A percentile compares a stretch with the other conserved stretches of the same genome.
Evolutionary conservation across 768 basidiomycete species (phyloP).

Genomic region (Pluteus cervinus): DNA sequence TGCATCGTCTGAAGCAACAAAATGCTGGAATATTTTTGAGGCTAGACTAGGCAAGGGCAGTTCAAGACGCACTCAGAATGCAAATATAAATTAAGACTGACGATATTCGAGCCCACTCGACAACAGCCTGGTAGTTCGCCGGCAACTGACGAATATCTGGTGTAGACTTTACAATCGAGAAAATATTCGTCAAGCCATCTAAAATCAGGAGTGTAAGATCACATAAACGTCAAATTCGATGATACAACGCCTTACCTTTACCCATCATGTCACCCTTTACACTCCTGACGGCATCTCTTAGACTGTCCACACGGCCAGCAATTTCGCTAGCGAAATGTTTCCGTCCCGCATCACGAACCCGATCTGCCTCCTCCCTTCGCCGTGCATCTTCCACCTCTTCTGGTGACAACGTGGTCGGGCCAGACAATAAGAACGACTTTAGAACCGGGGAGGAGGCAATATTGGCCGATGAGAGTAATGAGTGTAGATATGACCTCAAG

Average conservation of each 20-base stretch:
- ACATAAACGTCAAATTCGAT: neutral
- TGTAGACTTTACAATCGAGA: conserved; percentile 80
- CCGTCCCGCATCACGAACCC: conserved; percentile 79
- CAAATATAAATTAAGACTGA: conserved; percentile 34
- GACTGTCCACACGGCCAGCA: conserved; percentile 74
- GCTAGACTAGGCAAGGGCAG: conserved; percentile 57
- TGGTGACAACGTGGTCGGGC: conserved; percentile 58
- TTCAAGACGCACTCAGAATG: conserved; percentile 3
- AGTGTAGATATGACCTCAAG: conserved; percentile 86
- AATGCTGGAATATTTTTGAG: conserved; percentile 93
- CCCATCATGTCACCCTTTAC: conserved; percentile 95
- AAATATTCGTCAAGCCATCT: conserved; percentile 90
- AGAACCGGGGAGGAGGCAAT: conserved; percentile 86
- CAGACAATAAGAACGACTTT: conserved; percentile 76
- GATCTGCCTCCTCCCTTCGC: conserved; percentile 84
- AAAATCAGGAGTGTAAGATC: neutral
- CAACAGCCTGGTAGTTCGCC: conserved; percentile 76
- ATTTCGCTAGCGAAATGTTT: conserved; percentile 86
- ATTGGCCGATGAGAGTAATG: conserved; percentile 60
- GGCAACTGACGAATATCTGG: conserved; percentile 75
- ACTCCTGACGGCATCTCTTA: conserved; percentile 76
- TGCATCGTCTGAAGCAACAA: conserved; percentile 87
- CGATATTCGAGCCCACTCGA: conserved; percentile 98
- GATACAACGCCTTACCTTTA: conserved; percentile 42
- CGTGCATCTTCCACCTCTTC: conserved; percentile 78